phyloP scores from a whole-genome alignment of 768 basidiomycete species.

The Termitomyces sp. region DNA sequence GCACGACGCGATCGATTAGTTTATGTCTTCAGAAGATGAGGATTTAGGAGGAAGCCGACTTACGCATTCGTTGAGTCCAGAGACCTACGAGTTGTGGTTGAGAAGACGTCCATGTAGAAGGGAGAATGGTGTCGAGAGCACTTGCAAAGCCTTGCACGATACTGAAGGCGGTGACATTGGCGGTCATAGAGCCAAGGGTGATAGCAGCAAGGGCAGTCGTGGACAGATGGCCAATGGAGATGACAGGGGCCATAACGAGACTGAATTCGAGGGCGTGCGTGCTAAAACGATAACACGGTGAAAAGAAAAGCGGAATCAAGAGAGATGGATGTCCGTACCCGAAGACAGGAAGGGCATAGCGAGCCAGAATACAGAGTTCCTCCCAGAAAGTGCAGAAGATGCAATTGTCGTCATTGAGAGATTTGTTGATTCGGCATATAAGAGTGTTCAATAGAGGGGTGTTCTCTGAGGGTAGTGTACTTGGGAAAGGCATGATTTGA shows the following conservation, averaged over 20 bases:
- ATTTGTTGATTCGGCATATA: conserved; percentile 57
- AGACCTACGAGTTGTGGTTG: conserved; percentile 82
- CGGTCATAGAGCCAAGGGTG: conserved; percentile 69
- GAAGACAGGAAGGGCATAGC: conserved; percentile 69
- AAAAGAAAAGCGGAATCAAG: background rate
- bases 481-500: conserved; percentile 8
- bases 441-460: conserved; percentile 56
- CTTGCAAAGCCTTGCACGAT: conserved; percentile 80
- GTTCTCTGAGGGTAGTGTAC: conserved; percentile 32
- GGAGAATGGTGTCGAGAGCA: conserved; percentile 89
- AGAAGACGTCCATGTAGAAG: conserved; percentile 90
- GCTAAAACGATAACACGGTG: conserved; percentile 27
- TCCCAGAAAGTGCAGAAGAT: conserved; percentile 39
- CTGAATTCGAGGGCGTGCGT: conserved; percentile 84
- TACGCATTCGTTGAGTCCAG: conserved; percentile 87
- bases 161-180: conserved; percentile 68
- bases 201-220: conserved; percentile 86
- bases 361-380: conserved; percentile 51
- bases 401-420: conserved; percentile 22
- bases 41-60: conserved; percentile 19
- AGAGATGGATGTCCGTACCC: conserved; percentile 36
- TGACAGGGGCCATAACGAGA: conserved; percentile 75
- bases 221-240: conserved; percentile 88
- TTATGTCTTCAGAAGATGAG: background rate
- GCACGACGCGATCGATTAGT: background rate